phyloP scores from a whole-genome alignment of 257 asterid species.

The Primulina huaijiensis region DNA sequence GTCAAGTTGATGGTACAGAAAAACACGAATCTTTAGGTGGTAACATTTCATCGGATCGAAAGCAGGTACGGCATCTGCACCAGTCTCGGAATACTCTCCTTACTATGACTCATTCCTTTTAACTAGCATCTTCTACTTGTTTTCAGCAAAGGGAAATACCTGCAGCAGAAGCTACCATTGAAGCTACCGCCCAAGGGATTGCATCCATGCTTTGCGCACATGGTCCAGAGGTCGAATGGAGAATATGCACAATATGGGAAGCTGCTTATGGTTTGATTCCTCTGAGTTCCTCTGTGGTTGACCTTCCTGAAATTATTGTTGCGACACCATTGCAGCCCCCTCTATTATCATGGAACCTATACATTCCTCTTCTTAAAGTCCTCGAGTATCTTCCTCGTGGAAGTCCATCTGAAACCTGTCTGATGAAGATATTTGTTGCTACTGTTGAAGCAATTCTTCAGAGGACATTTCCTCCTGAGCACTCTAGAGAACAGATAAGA shows the following conservation, averaged over 20 bases:
- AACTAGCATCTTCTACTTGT: slow-evolving; percentile 20
- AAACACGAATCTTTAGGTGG: slow-evolving; percentile 60
- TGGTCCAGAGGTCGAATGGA: slow-evolving; percentile 99
- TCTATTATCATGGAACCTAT: slow-evolving; percentile 84
- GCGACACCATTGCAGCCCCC: slow-evolving; percentile 98
- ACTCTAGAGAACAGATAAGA: slow-evolving; percentile 74
- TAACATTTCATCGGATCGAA: slow-evolving; percentile 51
- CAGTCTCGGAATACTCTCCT: slow-evolving; percentile 25
- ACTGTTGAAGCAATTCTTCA: slow-evolving; percentile 95
- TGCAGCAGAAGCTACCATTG: slow-evolving; percentile 79
- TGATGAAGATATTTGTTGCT: slow-evolving; percentile 96
- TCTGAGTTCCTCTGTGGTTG: slow-evolving; percentile 87
- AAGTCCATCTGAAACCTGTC: slow-evolving; percentile 96
- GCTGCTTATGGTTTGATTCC: slow-evolving; percentile 99
- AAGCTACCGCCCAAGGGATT: slow-evolving; percentile 99
- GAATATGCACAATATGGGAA: slow-evolving; percentile 99
- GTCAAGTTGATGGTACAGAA: slow-evolving; percentile 91
- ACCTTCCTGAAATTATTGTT: slow-evolving; percentile 93
- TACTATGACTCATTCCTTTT: slow-evolving; percentile 20
- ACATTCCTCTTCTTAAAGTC: slow-evolving; percentile 92
- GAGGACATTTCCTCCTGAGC: slow-evolving; percentile 89
- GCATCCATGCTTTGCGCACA: slow-evolving; percentile 99
- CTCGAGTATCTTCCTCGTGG: slow-evolving; percentile 98
- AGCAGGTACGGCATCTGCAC: slow-evolving; percentile 56
- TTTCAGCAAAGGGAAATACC: slow-evolving; percentile 73